Evolutionary conservation across 2,329 filamentous ascomycete species (phyloP), one percentile per base, ranked within the genome.

Genomic region (Xylaria sp.): DNA sequence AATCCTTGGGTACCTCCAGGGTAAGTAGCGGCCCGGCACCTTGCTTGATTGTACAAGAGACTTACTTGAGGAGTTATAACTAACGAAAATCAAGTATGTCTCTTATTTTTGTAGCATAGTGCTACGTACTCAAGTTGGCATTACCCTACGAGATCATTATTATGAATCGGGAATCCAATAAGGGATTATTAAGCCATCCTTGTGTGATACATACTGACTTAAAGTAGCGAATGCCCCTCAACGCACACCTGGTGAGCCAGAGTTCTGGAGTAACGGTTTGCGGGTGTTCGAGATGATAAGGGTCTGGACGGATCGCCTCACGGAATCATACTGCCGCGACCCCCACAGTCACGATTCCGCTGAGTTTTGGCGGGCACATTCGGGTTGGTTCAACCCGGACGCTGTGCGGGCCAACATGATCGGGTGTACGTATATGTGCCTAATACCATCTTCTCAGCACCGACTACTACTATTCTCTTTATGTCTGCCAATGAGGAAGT

Each of bases 361-460:
- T 2, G 17, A 5, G 0, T 60, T 71, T 29, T 70, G 61, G 62
- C 23, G 0, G 1, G 11, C 58, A 4, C 23, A 56, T 3, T 13
- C 19, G 0, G 68, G 67, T 3, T 70, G 51, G 58, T 67, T 71
- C 17, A 64, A 68, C 25, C 40, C 58, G 11, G 69, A 70, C n/a
- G 33, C 54, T 3, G 64, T 69, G 37, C 65, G 69, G 2, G n/a
- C 53, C 2, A 60, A 66, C 17, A 69, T 71, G 68, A 66, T 67
- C 8, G 68, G 67, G 0, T 33, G 57, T 60, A 63, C 1, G 60
- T 60, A 5, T 27, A 31, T 15, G 19, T 31, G 13, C 4, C 27
- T 19, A 19, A 8, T 4, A 23, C 5, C 9, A 8, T 4, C 10
- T 33, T 33, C 29, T 33, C 29, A n/a, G n/a, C n/a, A n/a, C n/a